phyloP scores from a whole-genome alignment of 129 eudicot species.

The Kitagawia praeruptora region DNA sequence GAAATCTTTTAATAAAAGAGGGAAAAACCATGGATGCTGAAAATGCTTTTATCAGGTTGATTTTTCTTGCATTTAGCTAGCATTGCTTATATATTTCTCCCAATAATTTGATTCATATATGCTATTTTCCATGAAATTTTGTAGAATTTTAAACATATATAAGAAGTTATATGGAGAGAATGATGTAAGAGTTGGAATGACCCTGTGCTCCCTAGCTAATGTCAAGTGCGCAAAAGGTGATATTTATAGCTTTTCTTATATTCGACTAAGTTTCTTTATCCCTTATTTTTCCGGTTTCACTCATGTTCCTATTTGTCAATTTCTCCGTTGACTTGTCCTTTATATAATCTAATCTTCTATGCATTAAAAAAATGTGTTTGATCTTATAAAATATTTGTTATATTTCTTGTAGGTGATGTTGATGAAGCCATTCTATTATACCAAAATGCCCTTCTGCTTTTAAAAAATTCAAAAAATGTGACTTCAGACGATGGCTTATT shows the following conservation, averaged over 20 bases:
- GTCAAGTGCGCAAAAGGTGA: conserved; percentile 87
- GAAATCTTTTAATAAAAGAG: conserved; percentile 56
- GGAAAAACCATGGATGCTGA: conserved; percentile 71
- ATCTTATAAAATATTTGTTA: conserved; percentile 1
- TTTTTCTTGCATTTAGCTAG: conserved; percentile 15
- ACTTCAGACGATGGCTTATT: conserved; percentile 44
- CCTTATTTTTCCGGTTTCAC: neutral
- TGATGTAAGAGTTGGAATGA: conserved; percentile 75
- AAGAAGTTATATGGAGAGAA: conserved; percentile 54
- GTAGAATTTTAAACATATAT: conserved; percentile 51
- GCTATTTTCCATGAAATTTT: conserved; percentile 15
- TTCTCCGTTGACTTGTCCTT: neutral
- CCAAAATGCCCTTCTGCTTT: conserved; percentile 44
- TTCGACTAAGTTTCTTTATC: neutral
- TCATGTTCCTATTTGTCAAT: neutral
- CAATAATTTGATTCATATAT: conserved; percentile 11
- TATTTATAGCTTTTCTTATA: neutral
- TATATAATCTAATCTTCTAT: neutral
- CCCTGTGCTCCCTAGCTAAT: conserved; percentile 72
- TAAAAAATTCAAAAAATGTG: conserved; percentile 40
- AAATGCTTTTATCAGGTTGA: conserved; percentile 45
- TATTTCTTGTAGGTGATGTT: conserved; percentile 45
- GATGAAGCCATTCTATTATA: conserved; percentile 69
- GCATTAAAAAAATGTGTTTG: neutral
- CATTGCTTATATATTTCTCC: neutral